phyloP scores from a whole-genome alignment of 352 stramenopile genomes.

The Phytophthora kernoviae region DNA sequence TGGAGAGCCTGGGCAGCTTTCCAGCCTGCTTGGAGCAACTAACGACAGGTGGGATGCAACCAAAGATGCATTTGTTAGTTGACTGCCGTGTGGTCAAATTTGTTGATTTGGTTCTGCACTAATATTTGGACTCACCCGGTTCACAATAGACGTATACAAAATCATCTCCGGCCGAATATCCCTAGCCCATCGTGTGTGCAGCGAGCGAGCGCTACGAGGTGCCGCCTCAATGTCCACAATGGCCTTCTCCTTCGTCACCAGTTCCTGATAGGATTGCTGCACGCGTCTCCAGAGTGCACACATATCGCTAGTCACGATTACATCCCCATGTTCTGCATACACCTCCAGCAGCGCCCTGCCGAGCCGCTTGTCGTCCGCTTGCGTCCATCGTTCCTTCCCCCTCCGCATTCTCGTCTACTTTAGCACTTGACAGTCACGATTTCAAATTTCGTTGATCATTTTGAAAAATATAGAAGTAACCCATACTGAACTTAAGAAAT shows the following conservation, averaged over 20 bases:
- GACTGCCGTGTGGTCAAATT: no score
- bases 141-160: conserved; percentile 30
- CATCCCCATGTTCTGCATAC: conserved; percentile 24
- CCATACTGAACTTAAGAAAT: neutral
- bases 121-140: conserved; percentile 15
- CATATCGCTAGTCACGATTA: conserved; percentile 30
- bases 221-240: conserved; percentile 14
- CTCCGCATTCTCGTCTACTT: conserved; percentile 20
- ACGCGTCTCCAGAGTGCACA: conserved; percentile 36
- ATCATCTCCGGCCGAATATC: conserved; percentile 34
- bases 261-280: conserved; percentile 34
- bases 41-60: no score
- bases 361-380: conserved; percentile 36
- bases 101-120: neutral
- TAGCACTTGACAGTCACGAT: neutral
- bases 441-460: no score
- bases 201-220: conserved; percentile 27
- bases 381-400: conserved; percentile 38
- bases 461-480: neutral
- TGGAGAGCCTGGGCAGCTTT: conserved; percentile 7
- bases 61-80: conserved; percentile 17
- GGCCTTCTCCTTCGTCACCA: conserved; percentile 23
- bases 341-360: conserved; percentile 29
- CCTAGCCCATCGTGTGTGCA: conserved; percentile 35
- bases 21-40: conserved; percentile 27